phyloP scores from a whole-genome alignment of 352 stramenopile genomes.

The Globisporangium camurandrum region DNA sequence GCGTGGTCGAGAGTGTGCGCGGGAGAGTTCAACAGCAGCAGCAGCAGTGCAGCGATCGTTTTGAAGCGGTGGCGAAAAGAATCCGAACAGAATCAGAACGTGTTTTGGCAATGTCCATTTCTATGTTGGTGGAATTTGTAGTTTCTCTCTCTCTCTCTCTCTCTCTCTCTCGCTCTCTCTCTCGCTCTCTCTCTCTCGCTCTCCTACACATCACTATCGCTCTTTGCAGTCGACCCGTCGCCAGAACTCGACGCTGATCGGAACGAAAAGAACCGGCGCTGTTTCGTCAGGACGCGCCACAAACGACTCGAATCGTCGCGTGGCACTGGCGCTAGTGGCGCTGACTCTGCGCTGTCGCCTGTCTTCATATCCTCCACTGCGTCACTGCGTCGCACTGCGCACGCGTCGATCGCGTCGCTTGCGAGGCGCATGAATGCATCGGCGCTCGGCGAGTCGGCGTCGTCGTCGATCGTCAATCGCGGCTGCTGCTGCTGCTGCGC shows the following conservation, averaged over 20 bases:
- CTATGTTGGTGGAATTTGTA: too few species aligned
- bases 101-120: too few species aligned
- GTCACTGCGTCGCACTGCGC: not conserved
- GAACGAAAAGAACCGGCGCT: conserved; percentile 57
- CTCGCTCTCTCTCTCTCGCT: not conserved
- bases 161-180: not conserved
- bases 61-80: not conserved
- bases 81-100: not conserved
- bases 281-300: conserved; percentile 43
- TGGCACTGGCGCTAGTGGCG: too few species aligned
- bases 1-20: too few species aligned
- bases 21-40: not conserved
- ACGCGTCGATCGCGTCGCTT: conserved; percentile 42
- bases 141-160: not conserved
- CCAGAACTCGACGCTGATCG: conserved; percentile 15
- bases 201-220: conserved; percentile 2
- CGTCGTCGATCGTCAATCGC: conserved; percentile 5
- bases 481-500: conserved; percentile 3
- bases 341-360: not conserved
- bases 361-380: not conserved
- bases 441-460: conserved; percentile 37
- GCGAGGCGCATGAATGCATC: conserved; percentile 78
- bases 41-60: not conserved
- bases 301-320: conserved; percentile 39
- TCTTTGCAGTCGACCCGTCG: conserved; percentile 10